phyloP scores from a whole-genome alignment of 192 early-diverging fungal genomes.

The Coemansia sp. region DNA sequence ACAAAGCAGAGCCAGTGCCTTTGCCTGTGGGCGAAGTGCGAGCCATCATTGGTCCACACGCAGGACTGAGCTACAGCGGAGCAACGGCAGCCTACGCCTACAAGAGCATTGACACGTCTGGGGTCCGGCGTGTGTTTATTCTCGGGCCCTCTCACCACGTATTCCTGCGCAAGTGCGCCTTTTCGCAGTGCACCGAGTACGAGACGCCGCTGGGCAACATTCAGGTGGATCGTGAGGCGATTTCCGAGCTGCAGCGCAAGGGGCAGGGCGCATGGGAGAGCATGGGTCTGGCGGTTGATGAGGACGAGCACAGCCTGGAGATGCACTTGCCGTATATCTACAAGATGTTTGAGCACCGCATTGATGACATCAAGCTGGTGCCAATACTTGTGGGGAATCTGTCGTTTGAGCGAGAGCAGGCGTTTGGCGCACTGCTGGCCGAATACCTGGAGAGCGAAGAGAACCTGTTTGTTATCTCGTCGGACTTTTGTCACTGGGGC shows the following conservation, averaged over 20 bases:
- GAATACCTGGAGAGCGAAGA: conserved; percentile 67
- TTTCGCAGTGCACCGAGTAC: conserved; percentile 70
- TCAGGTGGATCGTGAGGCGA: conserved; percentile 58
- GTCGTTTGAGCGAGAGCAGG: conserved; percentile 56
- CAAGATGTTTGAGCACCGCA: conserved; percentile 69
- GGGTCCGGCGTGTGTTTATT: conserved; percentile 78
- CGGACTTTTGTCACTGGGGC: conserved; percentile 98
- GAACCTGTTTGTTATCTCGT: conserved; percentile 91
- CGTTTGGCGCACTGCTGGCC: conserved; percentile 72
- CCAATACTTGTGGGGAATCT: conserved; percentile 88
- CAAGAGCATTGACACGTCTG: conserved; percentile 60
- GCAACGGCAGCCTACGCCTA: conserved; percentile 91
- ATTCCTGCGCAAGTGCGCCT: conserved; percentile 75
- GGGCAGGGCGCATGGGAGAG: conserved; percentile 57
- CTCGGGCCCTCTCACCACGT: conserved; percentile 93
- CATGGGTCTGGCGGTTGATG: conserved; percentile 72
- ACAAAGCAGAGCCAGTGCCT: conserved; percentile 15
- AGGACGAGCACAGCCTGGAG: conserved; percentile 96
- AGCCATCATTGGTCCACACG: conserved; percentile 64
- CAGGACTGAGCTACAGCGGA: conserved; percentile 87
- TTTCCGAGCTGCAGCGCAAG: conserved; percentile 62
- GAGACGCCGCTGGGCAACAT: conserved; percentile 89
- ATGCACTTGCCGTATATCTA: conserved; percentile 93
- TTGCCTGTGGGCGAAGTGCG: conserved; percentile 24
- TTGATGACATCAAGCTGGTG: conserved; percentile 66